Conservation (phyloP, 371 early-diverging fungal genomes). For the Paraphysoderma sedebokerense region DNA sequence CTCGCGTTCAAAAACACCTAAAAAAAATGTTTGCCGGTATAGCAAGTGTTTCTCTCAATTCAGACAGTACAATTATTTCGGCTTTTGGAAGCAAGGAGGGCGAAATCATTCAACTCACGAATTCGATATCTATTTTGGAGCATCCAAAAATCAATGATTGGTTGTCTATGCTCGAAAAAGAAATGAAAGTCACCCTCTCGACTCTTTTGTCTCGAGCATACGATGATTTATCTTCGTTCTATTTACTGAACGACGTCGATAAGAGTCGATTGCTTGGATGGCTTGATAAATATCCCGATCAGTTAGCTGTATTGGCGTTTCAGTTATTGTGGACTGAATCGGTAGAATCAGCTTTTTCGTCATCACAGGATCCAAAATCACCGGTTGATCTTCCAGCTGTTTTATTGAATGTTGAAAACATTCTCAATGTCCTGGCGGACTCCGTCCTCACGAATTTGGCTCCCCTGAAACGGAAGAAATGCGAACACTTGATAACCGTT, state of each 20-base stretch:
- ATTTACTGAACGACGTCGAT: slow-evolving; percentile 39
- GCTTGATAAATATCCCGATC: slow-evolving; percentile 82
- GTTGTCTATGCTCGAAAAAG: slow-evolving; percentile 82
- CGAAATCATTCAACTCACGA: slow-evolving; percentile 68
- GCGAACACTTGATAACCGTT: slow-evolving; percentile 95
- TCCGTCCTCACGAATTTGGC: slow-evolving; percentile 75
- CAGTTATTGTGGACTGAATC: slow-evolving; percentile 83
- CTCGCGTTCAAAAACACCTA: slow-evolving; percentile 91
- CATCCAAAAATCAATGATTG: slow-evolving; percentile 91
- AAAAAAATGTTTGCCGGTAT: slow-evolving; percentile 99
- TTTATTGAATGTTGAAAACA: neutral
- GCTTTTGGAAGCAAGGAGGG: slow-evolving; percentile 89
- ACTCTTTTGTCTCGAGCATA: slow-evolving; percentile 11
- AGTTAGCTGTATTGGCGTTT: slow-evolving; percentile 76
- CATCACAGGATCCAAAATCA: neutral
- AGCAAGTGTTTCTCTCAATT: slow-evolving; percentile 57
- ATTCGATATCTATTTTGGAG: slow-evolving; percentile 58
- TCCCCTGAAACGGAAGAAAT: slow-evolving; percentile 72
- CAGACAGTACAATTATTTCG: slow-evolving; percentile 47
- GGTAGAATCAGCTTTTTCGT: slow-evolving; percentile 38
- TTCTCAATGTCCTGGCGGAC: slow-evolving; percentile 71
- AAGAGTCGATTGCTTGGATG: slow-evolving; percentile 49
- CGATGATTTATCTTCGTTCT: no score
- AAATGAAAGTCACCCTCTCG: slow-evolving; percentile 46
- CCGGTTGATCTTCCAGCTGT: no score